Evolutionary conservation across 2,329 filamentous ascomycete species (phyloP).

Genomic region (Arthrinium phaeospermum): DNA sequence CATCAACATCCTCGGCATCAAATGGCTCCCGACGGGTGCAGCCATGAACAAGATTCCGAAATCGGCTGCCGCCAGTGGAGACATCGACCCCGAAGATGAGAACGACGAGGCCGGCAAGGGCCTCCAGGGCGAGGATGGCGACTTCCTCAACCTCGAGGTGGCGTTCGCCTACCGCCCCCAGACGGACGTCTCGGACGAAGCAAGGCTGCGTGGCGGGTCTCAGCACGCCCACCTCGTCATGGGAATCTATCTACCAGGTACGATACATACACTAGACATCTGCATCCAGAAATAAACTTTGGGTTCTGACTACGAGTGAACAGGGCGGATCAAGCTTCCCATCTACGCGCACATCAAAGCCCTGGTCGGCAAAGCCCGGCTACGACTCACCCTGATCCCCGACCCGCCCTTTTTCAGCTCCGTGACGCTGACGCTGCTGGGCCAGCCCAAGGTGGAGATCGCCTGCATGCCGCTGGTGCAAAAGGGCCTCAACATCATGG

Average conservation of each 20-base stretch:
- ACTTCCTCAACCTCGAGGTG: constrained; percentile 18
- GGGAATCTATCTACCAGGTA: constrained; percentile 17
- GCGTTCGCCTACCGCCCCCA: constrained; percentile 16
- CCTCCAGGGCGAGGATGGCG: constrained; percentile 8
- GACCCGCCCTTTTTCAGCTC: constrained; percentile 19
- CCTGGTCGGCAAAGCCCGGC: constrained; percentile 11
- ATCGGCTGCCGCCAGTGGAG: neutral
- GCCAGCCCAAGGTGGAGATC: constrained; percentile 19
- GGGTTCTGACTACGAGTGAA: neutral
- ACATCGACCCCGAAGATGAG: neutral
- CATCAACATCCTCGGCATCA: constrained; percentile 19
- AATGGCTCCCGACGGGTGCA: constrained; percentile 18
- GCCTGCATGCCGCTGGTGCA: constrained; percentile 20
- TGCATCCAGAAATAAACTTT: too few relatives aligned
- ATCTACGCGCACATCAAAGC: constrained; percentile 20
- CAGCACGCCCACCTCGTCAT: constrained; percentile 13
- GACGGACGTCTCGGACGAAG: neutral
- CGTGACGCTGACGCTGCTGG: constrained; percentile 9
- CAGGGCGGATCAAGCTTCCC: constrained; percentile 18
- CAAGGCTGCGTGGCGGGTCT: neutral
- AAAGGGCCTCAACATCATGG: constrained; percentile 20
- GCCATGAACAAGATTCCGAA: constrained; percentile 11
- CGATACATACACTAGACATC: too few relatives aligned
- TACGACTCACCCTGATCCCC: constrained; percentile 15
- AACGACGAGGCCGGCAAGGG: neutral